A percentile compares a stretch with the other conserved stretches of the same genome.
Evolutionary conservation across 164 flowering plant genomes (phyloP).

Genomic region (Piper longum): DNA sequence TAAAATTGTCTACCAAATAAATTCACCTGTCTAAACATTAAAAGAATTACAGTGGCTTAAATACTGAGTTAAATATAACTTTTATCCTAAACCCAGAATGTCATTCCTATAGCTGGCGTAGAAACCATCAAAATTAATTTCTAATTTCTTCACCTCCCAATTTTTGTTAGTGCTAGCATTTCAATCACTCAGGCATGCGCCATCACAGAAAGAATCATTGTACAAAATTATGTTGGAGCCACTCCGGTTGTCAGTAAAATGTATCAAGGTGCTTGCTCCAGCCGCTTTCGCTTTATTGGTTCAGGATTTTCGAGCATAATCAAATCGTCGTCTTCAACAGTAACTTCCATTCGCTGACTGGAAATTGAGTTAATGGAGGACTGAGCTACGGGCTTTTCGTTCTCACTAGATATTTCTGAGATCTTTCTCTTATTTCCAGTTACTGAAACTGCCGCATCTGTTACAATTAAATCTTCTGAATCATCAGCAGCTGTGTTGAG

Average conservation of each 20-base stretch:
- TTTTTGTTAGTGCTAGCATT: background rate
- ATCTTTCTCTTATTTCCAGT: slow-evolving; percentile 51
- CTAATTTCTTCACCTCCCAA: background rate
- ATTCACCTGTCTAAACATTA: too few relatives aligned
- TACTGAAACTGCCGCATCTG: slow-evolving; percentile 8
- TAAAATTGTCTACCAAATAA: too few relatives aligned
- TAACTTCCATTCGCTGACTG: slow-evolving; percentile 15
- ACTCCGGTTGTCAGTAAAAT: background rate
- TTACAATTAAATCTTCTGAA: slow-evolving; percentile 22
- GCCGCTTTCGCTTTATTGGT: slow-evolving; percentile 29
- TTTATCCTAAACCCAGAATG: background rate
- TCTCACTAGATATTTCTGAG: slow-evolving; percentile 20
- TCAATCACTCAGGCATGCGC: background rate
- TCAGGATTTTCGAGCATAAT: slow-evolving; percentile 22
- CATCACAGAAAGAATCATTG: background rate
- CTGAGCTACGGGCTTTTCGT: slow-evolving; percentile 6
- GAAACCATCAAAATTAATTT: background rate
- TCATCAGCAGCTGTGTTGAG: slow-evolving; percentile 19
- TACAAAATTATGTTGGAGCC: background rate
- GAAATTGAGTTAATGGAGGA: slow-evolving; percentile 5
- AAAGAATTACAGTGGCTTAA: background rate
- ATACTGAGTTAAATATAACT: too few relatives aligned
- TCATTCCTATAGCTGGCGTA: background rate
- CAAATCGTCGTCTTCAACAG: slow-evolving; percentile 21
- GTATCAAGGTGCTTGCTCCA: slow-evolving; percentile 17